Percentiles rank a stretch among this genome's conserved stretches.
These are phyloP conservation scores for Linnemannia hyalina DNA, from an alignment of 192 early-diverging fungal genomes.

Conservation along the genomic window DNA sequence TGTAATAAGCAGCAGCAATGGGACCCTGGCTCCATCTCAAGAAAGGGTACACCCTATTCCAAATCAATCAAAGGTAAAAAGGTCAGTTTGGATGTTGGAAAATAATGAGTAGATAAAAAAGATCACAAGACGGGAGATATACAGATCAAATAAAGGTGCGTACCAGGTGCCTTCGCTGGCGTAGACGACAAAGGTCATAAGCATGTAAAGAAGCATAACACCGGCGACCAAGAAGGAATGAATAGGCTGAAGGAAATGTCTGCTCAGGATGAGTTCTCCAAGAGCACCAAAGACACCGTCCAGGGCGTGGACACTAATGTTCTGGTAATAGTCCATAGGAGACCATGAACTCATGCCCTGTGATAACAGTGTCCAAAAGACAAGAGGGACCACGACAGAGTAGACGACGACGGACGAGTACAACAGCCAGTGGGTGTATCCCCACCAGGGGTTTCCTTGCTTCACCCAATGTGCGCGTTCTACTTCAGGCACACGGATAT, in stretches of 20 bases:
- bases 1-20: conserved; percentile 27
- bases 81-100: not conserved
- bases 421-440: conserved; percentile 47
- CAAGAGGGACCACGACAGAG: conserved; percentile 51
- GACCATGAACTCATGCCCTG: conserved; percentile 1
- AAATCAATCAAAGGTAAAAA: not conserved
- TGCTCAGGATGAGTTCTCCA: conserved; percentile 41
- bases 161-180: conserved; percentile 33
- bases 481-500: conserved; percentile 26
- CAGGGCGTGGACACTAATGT: conserved; percentile 42
- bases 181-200: conserved; percentile 40
- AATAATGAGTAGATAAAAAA: not conserved
- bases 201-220: conserved; percentile 51
- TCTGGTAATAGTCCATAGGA: conserved; percentile 17
- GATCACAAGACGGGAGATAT: not conserved
- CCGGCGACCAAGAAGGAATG: conserved; percentile 38
- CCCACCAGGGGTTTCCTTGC: conserved; percentile 32
- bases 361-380: conserved; percentile 47
- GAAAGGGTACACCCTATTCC: conserved; percentile 49
- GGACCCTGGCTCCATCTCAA: conserved; percentile 40
- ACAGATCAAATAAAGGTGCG: not conserved
- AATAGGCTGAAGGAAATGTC: conserved; percentile 43
- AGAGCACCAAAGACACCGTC: conserved; percentile 47
- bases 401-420: conserved; percentile 44
- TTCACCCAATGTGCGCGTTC: conserved; percentile 35